Evolutionary conservation across 306 rosid species (phyloP), one percentile per base, ranked within the genome.

Genomic region (Potentilla sterilis): DNA sequence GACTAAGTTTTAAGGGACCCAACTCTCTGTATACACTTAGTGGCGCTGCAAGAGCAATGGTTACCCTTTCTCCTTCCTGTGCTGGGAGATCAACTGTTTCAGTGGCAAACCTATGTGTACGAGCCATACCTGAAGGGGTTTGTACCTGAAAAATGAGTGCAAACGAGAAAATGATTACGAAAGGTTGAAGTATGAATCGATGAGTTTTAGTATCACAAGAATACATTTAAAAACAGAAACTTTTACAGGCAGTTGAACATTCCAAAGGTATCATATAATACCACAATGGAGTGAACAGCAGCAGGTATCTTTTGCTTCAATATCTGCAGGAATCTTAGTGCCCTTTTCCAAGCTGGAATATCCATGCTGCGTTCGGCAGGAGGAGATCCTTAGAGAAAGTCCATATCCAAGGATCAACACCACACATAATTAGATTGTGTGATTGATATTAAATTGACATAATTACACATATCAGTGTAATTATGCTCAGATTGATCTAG

Each of bases 281-380:
- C 98, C 98, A 95, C 96, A 65, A 95, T 85, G 79, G 98, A 95
- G 79, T 95, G 98, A 81, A 92, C 96, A 67, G 98, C 97, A 79
- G 93, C 85, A 73, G 97, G 97, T 83, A 76, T 78, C 67, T 81
- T 83, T 80, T 74, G 88, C 85, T 86, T 90, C 87, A 76, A 79
- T 83, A 87, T 77, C 84, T 81, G 88, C 80, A 95, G 79, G 84
- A 86, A 89, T 81, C 86, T 88, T 70, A 92, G 87, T 65, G 89
- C 92, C 81, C 92, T 88, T 82, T 90, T 85, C 98, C 97, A 92
- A 40, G 96, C 93, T 9, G 98, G 80, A 86, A 86, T 69, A 82
- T 95, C 98, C 97, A 89, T 83, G 98, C 98, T 95, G 98, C 97
- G 97, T 95, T 92, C 97, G 98, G 97, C 88, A 95, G 83, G 93